Evolutionary conservation across 2,329 filamentous ascomycete genomes (phyloP).

Genomic region (Penicillium sp.): DNA sequence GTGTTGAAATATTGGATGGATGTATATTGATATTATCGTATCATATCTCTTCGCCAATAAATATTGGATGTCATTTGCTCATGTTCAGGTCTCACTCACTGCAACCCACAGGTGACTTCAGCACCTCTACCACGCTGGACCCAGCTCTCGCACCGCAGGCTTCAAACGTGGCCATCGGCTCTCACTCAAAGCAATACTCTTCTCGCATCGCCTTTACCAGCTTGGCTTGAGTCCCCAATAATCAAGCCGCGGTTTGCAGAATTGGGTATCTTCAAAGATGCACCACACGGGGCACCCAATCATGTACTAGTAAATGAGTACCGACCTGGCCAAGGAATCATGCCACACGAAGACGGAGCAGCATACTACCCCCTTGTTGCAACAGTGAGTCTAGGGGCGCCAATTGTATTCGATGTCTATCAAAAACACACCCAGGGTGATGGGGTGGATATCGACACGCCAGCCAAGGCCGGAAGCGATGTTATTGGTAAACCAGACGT

Average conservation of each 20-base stretch:
- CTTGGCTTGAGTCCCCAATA: constrained; percentile 71
- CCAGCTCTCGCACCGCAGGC: constrained; percentile 77
- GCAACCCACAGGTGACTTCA: constrained; percentile 42
- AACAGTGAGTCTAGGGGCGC: constrained; percentile 79
- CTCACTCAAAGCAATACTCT: constrained; percentile 73
- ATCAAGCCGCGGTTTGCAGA: constrained; percentile 54
- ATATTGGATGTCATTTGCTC: neutral
- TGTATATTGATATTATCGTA: neutral
- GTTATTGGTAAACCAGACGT: neutral
- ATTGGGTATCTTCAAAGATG: constrained; percentile 55
- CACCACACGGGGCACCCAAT: constrained; percentile 76
- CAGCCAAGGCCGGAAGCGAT: constrained; percentile 1
- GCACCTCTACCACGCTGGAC: constrained; percentile 80
- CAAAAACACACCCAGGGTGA: constrained; percentile 50
- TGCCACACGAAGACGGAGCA: constrained; percentile 90
- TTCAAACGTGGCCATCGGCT: constrained; percentile 87
- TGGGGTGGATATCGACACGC: constrained; percentile 18
- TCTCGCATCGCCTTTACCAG: constrained; percentile 67
- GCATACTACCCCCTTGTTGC: constrained; percentile 88
- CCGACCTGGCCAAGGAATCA: constrained; percentile 82
- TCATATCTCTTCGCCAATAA: neutral
- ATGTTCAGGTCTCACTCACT: constrained; percentile 1
- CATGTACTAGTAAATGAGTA: constrained; percentile 96
- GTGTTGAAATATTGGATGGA: neutral
- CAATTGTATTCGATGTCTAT: constrained; percentile 75